phyloP scores from a whole-genome alignment of 179 eudicot species.

The Heliamphora pulchella region DNA sequence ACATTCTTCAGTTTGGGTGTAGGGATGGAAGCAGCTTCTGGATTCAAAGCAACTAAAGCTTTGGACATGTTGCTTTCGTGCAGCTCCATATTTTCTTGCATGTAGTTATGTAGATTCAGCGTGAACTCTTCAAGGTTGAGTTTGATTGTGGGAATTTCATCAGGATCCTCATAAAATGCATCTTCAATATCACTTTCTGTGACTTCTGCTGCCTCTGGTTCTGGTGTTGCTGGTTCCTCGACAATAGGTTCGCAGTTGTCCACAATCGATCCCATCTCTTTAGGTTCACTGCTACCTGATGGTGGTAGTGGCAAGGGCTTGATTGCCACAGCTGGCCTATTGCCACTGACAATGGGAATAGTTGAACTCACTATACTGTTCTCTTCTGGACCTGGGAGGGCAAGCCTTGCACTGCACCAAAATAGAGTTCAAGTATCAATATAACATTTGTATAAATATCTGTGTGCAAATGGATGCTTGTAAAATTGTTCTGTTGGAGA shows the following conservation, averaged over 20 bases:
- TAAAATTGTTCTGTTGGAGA: background rate
- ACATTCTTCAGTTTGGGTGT: conserved; percentile 52
- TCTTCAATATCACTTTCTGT: conserved; percentile 47
- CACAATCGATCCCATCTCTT: conserved; percentile 12
- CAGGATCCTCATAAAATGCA: conserved; percentile 37
- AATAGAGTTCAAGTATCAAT: background rate
- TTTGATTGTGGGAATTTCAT: conserved; percentile 59
- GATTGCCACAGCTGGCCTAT: conserved; percentile 13
- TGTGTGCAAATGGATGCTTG: background rate
- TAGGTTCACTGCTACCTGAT: conserved; percentile 16
- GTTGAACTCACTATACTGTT: conserved; percentile 35
- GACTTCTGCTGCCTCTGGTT: conserved; percentile 18
- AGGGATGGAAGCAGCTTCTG: conserved; percentile 59
- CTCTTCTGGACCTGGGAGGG: conserved; percentile 56
- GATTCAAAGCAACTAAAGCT: conserved; percentile 53
- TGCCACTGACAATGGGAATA: conserved; percentile 15
- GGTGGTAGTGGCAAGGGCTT: conserved; percentile 31
- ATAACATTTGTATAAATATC: background rate
- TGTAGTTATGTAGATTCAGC: conserved; percentile 39
- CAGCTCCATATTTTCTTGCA: conserved; percentile 37
- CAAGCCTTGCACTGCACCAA: conserved; percentile 55
- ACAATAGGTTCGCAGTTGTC: conserved; percentile 23
- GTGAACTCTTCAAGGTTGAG: conserved; percentile 49
- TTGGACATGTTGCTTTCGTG: conserved; percentile 53
- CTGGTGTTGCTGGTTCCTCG: too few relatives aligned